These are phyloP conservation scores for Coemansia sp. DNA, from an alignment of 192 early-diverging fungal species.

Conservation along the genomic window DNA sequence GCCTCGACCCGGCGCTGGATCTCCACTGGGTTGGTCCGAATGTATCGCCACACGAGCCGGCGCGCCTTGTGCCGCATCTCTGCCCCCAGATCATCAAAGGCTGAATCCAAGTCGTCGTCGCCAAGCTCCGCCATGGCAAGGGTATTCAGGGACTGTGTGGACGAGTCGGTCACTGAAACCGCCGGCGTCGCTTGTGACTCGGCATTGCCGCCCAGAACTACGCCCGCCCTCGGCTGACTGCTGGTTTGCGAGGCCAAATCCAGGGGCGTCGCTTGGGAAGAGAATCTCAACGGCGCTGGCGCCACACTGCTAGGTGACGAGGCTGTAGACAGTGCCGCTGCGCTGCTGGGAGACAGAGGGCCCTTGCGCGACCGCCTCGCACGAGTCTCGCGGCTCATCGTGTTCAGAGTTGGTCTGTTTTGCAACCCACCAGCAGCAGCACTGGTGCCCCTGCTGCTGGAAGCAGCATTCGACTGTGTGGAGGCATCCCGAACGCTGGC, in stretches of 20 bases:
- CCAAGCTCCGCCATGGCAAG: no score
- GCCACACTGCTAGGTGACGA: no score
- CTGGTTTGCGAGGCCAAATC: conserved; percentile 1
- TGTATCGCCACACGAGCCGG: conserved; percentile 25
- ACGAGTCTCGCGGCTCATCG: conserved; percentile 21
- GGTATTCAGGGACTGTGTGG: no score
- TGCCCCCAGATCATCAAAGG: conserved; percentile 15
- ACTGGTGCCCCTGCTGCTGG: background rate
- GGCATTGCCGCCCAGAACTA: no score
- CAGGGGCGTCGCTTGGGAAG: background rate
- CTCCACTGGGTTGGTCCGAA: conserved; percentile 18
- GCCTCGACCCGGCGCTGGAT: conserved; percentile 36
- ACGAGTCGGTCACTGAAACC: no score
- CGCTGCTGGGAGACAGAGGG: no score
- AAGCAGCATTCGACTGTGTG: no score
- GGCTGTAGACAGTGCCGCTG: no score
- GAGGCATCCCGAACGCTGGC: no score
- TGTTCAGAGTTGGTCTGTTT: conserved; percentile 15
- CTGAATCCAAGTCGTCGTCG: conserved; percentile 18
- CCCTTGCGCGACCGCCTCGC: conserved; percentile 8
- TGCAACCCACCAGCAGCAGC: conserved; percentile 17
- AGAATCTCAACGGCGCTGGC: conserved; percentile 5
- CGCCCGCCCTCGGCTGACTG: no score
- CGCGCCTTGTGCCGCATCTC: conserved; percentile 19
- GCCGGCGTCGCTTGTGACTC: no score